These are phyloP conservation scores for Pseudogymnoascus sp. DNA, from an alignment of 2,329 filamentous ascomycete genomes.

Conservation along the genomic window DNA sequence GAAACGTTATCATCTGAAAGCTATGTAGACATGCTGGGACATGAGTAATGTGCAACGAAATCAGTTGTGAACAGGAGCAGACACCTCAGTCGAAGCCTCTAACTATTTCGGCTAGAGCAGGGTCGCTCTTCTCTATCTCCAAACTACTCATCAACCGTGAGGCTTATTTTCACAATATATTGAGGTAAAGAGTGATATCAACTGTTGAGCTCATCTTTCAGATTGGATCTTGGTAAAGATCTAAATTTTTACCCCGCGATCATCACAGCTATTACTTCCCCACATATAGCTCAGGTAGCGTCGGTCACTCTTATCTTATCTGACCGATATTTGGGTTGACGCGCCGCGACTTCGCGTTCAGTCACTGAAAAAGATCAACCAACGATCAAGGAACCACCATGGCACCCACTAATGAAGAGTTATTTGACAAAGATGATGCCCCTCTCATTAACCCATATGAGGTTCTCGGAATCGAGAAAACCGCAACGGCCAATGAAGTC, in stretches of 20 bases:
- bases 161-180: background rate
- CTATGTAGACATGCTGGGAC: background rate
- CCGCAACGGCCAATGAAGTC: slow-evolving; percentile 68
- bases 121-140: background rate
- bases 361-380: background rate
- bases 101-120: background rate
- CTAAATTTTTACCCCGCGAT: slow-evolving; percentile 1
- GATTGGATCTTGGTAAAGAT: background rate
- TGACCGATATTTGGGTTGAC: background rate
- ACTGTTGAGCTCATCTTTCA: background rate
- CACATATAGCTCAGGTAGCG: background rate
- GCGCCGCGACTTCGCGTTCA: background rate
- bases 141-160: background rate
- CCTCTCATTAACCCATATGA: slow-evolving; percentile 63
- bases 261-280: background rate
- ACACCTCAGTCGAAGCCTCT: background rate
- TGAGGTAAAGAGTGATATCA: background rate
- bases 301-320: background rate
- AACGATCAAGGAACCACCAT: background rate
- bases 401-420: slow-evolving; percentile 15
- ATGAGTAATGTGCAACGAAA: background rate
- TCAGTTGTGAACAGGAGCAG: background rate
- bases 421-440: slow-evolving; percentile 20
- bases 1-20: background rate
- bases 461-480: slow-evolving; percentile 61